Evolutionary conservation across 2,329 filamentous ascomycete genomes (phyloP), one percentile per base, ranked within the genome.

Genomic region (Gyromitra esculenta): DNA sequence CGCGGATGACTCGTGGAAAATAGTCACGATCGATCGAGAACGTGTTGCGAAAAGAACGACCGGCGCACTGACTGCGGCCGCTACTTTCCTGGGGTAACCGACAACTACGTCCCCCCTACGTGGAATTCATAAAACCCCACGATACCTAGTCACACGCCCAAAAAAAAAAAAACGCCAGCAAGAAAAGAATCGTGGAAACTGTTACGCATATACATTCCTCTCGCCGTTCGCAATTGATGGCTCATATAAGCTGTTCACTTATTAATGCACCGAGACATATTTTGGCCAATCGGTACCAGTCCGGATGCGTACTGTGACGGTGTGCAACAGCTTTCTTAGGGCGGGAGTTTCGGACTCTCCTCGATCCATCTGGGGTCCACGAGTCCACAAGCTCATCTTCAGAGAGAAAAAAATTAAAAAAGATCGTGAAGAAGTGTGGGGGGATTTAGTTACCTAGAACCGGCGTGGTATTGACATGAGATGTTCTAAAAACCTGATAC

Each of bases 1-100:
- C 72, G 66, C 72, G 66, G 52, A 71, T 75, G 72, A 75, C 72
- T 75, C 39, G 65, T 65, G 66, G 41, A 37, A 75, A 75, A 75
- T 75, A 65, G 72, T 75, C 72, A 75, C 72, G 72, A 75, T 75
- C 72, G 72, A 75, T 75, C 72, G 72, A 69, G 57, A 64, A 54
- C 41, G 56, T 25, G 56, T 69, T 74, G 64, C 37, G 50, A 75
- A 70, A 68, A 57, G 50, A 54, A 75, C 72, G 57, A 75, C 25
- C 39, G 25, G 60, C 45, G 69, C 60, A 72, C 68, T 72, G 68
- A 73, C 69, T 39, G 54, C 52, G 72, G 59, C 72, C 72, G 72
- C 50, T 75, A 75, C 66, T 75, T 75, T 75, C 72, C 72, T 75
- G 66, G 72, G 59, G 72, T 75, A 75, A 43, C 72, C 72, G 72